phyloP scores from a whole-genome alignment of 306 rosid species.

The Inga laurina region DNA sequence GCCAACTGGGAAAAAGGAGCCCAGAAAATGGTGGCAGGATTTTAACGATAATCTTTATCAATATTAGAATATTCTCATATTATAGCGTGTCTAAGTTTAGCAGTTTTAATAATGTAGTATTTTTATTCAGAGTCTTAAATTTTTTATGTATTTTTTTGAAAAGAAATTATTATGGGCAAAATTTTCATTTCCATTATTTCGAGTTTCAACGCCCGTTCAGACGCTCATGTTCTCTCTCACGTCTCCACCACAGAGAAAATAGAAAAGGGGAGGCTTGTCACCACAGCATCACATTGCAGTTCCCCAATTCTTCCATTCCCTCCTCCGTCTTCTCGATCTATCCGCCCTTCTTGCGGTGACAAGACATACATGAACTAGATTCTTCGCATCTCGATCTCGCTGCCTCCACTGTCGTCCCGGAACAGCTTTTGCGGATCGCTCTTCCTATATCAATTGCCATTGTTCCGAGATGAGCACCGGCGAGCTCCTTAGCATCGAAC shows the following conservation, averaged over 20 bases:
- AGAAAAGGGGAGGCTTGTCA: conserved; percentile 31
- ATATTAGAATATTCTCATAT: background rate
- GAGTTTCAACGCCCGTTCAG: conserved; percentile 33
- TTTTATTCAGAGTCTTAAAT: background rate
- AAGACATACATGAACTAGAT: background rate
- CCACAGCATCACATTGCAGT: conserved; percentile 19
- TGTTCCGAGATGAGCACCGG: conserved; percentile 73
- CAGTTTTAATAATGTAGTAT: background rate
- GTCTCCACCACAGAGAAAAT: conserved; percentile 35
- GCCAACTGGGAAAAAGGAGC: background rate
- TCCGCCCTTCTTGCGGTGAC: conserved; percentile 31
- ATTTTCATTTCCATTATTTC: background rate
- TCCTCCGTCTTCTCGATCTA: conserved; percentile 41
- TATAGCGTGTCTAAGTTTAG: background rate
- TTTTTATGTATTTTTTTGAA: too few relatives aligned
- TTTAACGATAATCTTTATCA: background rate
- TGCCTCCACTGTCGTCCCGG: conserved; percentile 3
- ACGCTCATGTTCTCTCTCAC: conserved; percentile 22
- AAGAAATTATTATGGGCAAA: background rate
- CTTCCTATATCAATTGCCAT: conserved; percentile 7
- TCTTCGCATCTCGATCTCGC: conserved; percentile 24
- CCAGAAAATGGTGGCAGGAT: background rate
- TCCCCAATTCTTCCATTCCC: background rate
- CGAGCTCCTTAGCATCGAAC: conserved; percentile 87
- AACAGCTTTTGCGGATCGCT: conserved; percentile 13